Percentiles rank a stretch among this genome's conserved stretches.
Conservation (phyloP, 768 basidiomycete genomes). For the Gyrodon lividus region DNA sequence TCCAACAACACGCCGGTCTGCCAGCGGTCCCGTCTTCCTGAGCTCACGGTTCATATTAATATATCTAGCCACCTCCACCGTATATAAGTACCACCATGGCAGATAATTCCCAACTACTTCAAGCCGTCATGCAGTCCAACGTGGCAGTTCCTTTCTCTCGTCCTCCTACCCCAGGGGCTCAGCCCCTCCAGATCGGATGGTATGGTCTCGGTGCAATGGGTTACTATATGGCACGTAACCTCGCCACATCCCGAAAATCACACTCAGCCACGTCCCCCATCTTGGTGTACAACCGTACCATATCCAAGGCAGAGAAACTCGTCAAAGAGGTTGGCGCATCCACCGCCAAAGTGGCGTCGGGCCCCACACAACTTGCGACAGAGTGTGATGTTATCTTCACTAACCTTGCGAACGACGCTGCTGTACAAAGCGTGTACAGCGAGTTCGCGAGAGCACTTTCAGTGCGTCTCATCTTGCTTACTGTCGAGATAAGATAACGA, state of each 20-base stretch:
- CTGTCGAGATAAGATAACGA: not conserved
- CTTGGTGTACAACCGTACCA: slow-evolving; percentile 75
- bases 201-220: slow-evolving; percentile 67
- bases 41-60: not conserved
- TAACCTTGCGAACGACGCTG: slow-evolving; percentile 69
- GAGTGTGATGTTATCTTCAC: slow-evolving; percentile 78
- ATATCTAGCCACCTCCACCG: not conserved
- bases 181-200: slow-evolving; percentile 43
- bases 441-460: slow-evolving; percentile 58
- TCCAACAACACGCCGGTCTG: too few relatives aligned
- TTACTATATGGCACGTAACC: slow-evolving; percentile 73
- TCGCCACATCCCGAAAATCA: slow-evolving; percentile 53
- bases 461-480: slow-evolving; percentile 35
- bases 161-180: slow-evolving; percentile 48
- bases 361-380: slow-evolving; percentile 55
- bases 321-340: slow-evolving; percentile 52
- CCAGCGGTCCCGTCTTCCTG: not conserved
- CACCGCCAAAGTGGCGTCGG: slow-evolving; percentile 54
- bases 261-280: slow-evolving; percentile 48
- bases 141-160: slow-evolving; percentile 57
- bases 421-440: slow-evolving; percentile 61
- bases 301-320: slow-evolving; percentile 57
- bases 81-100: slow-evolving; percentile 8
- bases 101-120: slow-evolving; percentile 2
- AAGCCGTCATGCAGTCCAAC: slow-evolving; percentile 10